Percentiles rank a stretch among this genome's conserved stretches.
Conservation (phyloP, 768 basidiomycete genomes). For the Phylloporus sp. region DNA sequence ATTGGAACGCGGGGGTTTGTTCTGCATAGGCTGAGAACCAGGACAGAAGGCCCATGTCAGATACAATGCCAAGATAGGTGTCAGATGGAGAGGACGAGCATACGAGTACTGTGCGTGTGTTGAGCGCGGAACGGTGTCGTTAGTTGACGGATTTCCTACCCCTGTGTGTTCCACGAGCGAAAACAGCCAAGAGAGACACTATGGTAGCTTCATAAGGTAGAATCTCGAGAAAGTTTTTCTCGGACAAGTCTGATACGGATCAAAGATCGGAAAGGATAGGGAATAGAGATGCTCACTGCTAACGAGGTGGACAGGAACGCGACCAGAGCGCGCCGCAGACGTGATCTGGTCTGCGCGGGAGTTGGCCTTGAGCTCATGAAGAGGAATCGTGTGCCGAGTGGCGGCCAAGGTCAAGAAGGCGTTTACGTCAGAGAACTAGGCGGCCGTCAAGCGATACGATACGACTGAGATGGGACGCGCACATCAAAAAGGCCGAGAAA, state of each 20-base stretch:
- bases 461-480: constrained; percentile 21
- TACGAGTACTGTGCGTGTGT: constrained; percentile 45
- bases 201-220: constrained; percentile 60
- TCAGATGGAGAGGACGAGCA: constrained; percentile 39
- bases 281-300: constrained; percentile 52
- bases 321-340: constrained; percentile 66
- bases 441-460: constrained; percentile 1
- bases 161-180: constrained; percentile 69
- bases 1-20: constrained; percentile 33
- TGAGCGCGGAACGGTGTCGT: constrained; percentile 1
- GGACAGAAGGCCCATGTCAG: constrained; percentile 64
- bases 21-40: constrained; percentile 61
- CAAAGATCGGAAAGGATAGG: not conserved
- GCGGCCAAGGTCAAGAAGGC: constrained; percentile 84
- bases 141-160: constrained; percentile 36
- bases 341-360: constrained; percentile 64
- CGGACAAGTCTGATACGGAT: constrained; percentile 59
- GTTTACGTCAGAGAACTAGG: constrained; percentile 78
- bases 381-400: constrained; percentile 61
- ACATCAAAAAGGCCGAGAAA: constrained; percentile 74
- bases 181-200: constrained; percentile 56
- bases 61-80: constrained; percentile 65
- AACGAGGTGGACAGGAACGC: constrained; percentile 69
- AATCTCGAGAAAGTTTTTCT: constrained; percentile 73
- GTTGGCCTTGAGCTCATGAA: constrained; percentile 56